phyloP scores from a whole-genome alignment of 1,284 basidiomycete species.

The Moesziomyces sp. region DNA sequence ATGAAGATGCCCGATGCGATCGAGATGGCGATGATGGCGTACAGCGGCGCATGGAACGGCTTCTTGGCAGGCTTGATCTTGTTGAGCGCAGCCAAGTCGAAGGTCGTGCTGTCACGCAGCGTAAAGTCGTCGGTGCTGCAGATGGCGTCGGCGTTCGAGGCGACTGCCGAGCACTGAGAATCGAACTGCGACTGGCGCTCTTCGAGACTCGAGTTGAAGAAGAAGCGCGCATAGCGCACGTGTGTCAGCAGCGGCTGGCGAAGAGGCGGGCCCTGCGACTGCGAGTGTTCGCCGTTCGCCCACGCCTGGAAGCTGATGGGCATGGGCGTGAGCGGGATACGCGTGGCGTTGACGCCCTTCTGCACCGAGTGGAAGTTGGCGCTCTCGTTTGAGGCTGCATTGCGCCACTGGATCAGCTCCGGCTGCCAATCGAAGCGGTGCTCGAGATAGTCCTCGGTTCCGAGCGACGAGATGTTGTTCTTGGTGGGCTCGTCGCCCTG shows the following conservation, averaged over 20 bases:
- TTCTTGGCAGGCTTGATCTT: constrained; percentile 22
- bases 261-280: constrained; percentile 51
- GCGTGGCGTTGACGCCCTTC: constrained; percentile 39
- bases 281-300: constrained; percentile 53
- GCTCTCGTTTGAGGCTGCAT: constrained; percentile 44
- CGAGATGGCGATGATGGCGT: constrained; percentile 40
- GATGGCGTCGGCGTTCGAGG: constrained; percentile 23
- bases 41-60: constrained; percentile 33
- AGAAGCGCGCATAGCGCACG: constrained; percentile 58
- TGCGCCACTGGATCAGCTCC: constrained; percentile 45
- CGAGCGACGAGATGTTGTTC: constrained; percentile 46
- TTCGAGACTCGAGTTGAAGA: constrained; percentile 61
- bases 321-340: constrained; percentile 40
- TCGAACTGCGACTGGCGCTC: constrained; percentile 48
- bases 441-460: constrained; percentile 40
- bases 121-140: constrained; percentile 60
- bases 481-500: constrained; percentile 39
- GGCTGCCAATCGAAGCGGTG: constrained; percentile 61
- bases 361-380: constrained; percentile 38
- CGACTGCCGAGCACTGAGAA: constrained; percentile 37
- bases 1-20: constrained; percentile 47
- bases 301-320: constrained; percentile 56
- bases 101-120: constrained; percentile 53
- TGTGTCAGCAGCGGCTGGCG: constrained; percentile 39
- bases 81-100: constrained; percentile 30